Evolutionary conservation across 2,329 filamentous ascomycete species (phyloP), one percentile per base, ranked within the genome.

Genomic region (Dryadomyces quercivorus): DNA sequence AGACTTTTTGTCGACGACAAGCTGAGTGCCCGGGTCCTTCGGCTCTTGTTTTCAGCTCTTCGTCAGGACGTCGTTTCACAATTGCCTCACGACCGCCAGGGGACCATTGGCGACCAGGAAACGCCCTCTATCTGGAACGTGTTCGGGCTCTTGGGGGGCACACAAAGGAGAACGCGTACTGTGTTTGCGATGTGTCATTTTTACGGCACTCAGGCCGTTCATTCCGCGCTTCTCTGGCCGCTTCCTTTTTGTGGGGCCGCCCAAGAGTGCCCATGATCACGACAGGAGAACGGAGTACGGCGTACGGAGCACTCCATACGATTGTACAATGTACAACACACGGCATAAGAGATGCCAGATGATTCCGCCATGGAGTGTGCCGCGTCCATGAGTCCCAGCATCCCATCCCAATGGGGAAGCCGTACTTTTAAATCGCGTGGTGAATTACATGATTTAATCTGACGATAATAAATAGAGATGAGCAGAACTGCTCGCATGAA

Each of bases 51-150:
- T 40, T 12, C 36, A 12, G 36, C 10, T 16, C 4, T 12, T 8
- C 36, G 36, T 40, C 36, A 13, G 36, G 36, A 40, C 10, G 36
- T 48, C 56, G 69, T 72, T 72, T 71, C 70, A 72, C 65, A 61
- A 65, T 61, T 71, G 70, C 69, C 68, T 72, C 69, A 72, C 60
- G 36, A 40, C 10, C 6, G 10, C 36, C 36, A 40, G 36, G 55
- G 53, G 58, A 59, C 61, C 48, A 56, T 58, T 58, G 48, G 50
- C 15, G 22, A 26, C 21, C 3, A 36, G 3, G 5, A 12, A 44
- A 44, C n/a, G 16, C 16, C n/a, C 16, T 18, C n/a, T n/a, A 18
- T 18, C 16, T 31, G 26, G 26, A 31, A 31, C 26, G 26, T 31
- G 26, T 31, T 31, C 26, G 26, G 26, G 26, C 8, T 31, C 26